These are phyloP conservation scores for Penicillium pancosmium DNA, from an alignment of 495 filamentous ascomycete genomes.

Conservation along the genomic window DNA sequence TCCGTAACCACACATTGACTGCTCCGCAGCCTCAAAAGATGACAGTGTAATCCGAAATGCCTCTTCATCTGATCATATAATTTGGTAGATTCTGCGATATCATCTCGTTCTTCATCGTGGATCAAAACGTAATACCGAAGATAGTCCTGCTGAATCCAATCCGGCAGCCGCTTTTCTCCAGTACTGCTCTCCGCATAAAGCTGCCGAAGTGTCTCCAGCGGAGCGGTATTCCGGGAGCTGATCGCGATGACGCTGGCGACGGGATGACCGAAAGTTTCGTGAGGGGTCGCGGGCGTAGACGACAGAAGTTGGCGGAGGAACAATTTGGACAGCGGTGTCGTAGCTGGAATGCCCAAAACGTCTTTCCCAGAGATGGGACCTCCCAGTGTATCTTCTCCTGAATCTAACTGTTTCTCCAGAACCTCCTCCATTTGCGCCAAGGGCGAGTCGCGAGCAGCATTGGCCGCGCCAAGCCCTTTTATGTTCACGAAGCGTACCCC, in stretches of 20 bases:
- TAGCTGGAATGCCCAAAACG: constrained; percentile 31
- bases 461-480: constrained; percentile 26
- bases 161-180: constrained; percentile 67
- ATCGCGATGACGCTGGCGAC: constrained; percentile 96
- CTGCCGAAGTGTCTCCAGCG: constrained; percentile 80
- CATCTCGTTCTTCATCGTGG: constrained; percentile 94
- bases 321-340: constrained; percentile 72
- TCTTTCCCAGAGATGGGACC: constrained; percentile 42
- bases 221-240: constrained; percentile 77
- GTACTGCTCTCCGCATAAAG: constrained; percentile 77
- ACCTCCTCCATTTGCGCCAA: constrained; percentile 63
- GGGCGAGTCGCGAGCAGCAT: constrained; percentile 26
- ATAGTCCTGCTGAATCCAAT: constrained; percentile 86
- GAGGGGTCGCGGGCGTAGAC: constrained; percentile 70
- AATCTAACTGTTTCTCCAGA: constrained; percentile 49
- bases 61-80: constrained; percentile 98
- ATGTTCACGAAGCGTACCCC: constrained; percentile 77
- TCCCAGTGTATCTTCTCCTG: constrained; percentile 33
- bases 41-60: constrained; percentile 93
- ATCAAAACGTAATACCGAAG: constrained; percentile 94
- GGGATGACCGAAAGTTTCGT: constrained; percentile 93
- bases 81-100: constrained; percentile 82
- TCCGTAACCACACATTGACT: constrained; percentile 86
- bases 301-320: constrained; percentile 85
- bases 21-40: constrained; percentile 82